A percentile compares a stretch with the other conserved stretches of the same genome.
These are phyloP conservation scores for Bisporella sp. DNA, from an alignment of 2,329 filamentous ascomycete genomes.

Conservation along the genomic window DNA sequence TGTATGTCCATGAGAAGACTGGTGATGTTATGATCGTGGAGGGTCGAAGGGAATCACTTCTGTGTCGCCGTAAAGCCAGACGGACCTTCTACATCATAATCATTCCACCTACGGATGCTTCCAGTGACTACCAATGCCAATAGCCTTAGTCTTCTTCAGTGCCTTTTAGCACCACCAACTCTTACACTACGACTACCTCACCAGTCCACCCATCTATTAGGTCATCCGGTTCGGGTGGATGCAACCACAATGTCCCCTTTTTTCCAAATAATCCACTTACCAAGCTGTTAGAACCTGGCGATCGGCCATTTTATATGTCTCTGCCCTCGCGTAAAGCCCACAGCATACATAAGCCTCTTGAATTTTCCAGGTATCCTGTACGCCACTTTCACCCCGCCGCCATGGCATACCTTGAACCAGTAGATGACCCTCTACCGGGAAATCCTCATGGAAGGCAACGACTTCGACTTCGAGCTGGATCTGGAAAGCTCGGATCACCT, in stretches of 20 bases:
- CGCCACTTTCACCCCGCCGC: slow-evolving; percentile 47
- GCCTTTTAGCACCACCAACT: neutral
- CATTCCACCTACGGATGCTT: slow-evolving; percentile 35
- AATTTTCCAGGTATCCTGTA: slow-evolving; percentile 43
- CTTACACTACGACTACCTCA: slow-evolving; percentile 4
- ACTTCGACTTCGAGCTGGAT: slow-evolving; percentile 44
- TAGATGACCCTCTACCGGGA: slow-evolving; percentile 40
- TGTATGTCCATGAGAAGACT: slow-evolving; percentile 53
- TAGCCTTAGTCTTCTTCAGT: slow-evolving; percentile 2
- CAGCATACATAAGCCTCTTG: slow-evolving; percentile 42
- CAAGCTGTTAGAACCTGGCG: slow-evolving; percentile 16
- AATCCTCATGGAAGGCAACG: slow-evolving; percentile 27
- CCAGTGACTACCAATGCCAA: slow-evolving; percentile 6
- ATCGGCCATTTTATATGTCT: slow-evolving; percentile 32
- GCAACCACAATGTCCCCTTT: slow-evolving; percentile 4
- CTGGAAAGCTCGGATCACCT: slow-evolving; percentile 32
- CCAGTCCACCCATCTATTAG: neutral
- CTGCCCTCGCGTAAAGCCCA: slow-evolving; percentile 32
- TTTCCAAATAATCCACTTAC: slow-evolving; percentile 20
- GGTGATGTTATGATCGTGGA: slow-evolving; percentile 57
- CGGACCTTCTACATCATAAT: slow-evolving; percentile 60
- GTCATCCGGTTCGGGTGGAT: neutral
- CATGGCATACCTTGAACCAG: slow-evolving; percentile 51
- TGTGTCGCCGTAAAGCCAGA: slow-evolving; percentile 47
- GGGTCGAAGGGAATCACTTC: slow-evolving; percentile 59